A percentile compares a stretch with the other conserved stretches of the same genome.
These are phyloP conservation scores for Salvia miltiorrhiza DNA, from an alignment of 257 asterid species.

Conservation along the genomic window DNA sequence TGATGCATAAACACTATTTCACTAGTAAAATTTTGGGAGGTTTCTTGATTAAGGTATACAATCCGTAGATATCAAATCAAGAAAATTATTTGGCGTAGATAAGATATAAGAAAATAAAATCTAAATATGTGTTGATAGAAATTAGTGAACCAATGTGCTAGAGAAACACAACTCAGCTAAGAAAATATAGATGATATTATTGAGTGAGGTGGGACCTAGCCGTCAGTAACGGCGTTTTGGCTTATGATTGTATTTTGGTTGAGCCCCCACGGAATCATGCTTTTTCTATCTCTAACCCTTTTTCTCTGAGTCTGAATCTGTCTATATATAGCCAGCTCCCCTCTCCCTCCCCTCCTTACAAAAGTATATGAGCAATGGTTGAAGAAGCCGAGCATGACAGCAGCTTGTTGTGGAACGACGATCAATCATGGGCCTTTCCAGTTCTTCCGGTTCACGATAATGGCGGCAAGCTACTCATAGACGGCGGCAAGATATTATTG, in stretches of 20 bases:
- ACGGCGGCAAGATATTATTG: constrained; percentile 12
- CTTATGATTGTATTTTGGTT: constrained; percentile 58
- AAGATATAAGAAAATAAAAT: no score
- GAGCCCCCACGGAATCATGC: constrained; percentile 31
- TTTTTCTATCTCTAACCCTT: constrained; percentile 11
- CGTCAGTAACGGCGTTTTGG: constrained; percentile 54
- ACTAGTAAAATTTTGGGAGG: no score
- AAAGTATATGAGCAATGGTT: constrained; percentile 25
- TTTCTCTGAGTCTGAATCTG: no score
- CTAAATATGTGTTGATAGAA: no score
- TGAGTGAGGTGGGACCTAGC: constrained; percentile 26
- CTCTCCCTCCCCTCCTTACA: no score
- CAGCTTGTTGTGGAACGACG: constrained; percentile 30
- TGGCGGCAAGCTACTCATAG: constrained; percentile 13
- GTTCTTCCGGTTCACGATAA: constrained; percentile 28
- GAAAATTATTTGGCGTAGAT: no score
- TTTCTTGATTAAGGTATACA: no score
- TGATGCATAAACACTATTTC: no score
- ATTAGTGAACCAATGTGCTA: background rate
- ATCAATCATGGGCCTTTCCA: constrained; percentile 32
- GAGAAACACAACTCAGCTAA: background rate
- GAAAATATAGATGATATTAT: no score
- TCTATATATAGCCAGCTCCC: constrained; percentile 3
- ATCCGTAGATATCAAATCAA: no score
- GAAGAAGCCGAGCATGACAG: constrained; percentile 22